Percentiles rank a stretch among this genome's conserved stretches.
phyloP scores from a whole-genome alignment of 768 basidiomycete genomes.

The Boletus vinaceobasis region DNA sequence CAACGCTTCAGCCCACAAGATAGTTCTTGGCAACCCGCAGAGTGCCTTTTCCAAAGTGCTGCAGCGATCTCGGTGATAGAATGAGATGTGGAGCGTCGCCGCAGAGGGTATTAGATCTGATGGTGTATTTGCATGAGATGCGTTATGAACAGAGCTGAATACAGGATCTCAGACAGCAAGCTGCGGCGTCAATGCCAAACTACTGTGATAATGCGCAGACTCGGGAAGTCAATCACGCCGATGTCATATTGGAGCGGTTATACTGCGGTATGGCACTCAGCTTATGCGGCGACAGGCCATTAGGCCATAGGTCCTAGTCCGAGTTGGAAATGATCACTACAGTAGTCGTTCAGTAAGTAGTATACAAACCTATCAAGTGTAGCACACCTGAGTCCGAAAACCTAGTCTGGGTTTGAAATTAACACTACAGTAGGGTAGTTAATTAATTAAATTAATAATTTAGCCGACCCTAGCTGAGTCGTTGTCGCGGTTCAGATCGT shows the following conservation, averaged over 20 bases:
- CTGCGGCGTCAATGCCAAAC: conserved; percentile 5
- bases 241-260: conserved; percentile 79
- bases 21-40: conserved; percentile 92
- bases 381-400: no score
- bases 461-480: no score
- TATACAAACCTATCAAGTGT: no score
- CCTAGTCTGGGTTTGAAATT: no score
- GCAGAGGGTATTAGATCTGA: conserved; percentile 9
- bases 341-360: no score
- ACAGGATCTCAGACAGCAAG: neutral
- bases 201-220: conserved; percentile 4
- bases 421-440: no score
- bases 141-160: conserved; percentile 20
- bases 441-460: no score
- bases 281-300: no score
- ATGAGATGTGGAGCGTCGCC: neutral
- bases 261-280: conserved; percentile 17
- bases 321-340: no score
- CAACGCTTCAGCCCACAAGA: conserved; percentile 38
- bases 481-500: neutral
- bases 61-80: conserved; percentile 45
- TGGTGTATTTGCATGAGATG: conserved; percentile 3
- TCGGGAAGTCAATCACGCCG: conserved; percentile 25
- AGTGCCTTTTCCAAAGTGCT: conserved; percentile 81
- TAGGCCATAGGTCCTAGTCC: no score